Percentiles rank a stretch among this genome's conserved stretches.
Evolutionary conservation across 2,329 filamentous ascomycete genomes (phyloP).

Genomic region (Botrytis cinerea): DNA sequence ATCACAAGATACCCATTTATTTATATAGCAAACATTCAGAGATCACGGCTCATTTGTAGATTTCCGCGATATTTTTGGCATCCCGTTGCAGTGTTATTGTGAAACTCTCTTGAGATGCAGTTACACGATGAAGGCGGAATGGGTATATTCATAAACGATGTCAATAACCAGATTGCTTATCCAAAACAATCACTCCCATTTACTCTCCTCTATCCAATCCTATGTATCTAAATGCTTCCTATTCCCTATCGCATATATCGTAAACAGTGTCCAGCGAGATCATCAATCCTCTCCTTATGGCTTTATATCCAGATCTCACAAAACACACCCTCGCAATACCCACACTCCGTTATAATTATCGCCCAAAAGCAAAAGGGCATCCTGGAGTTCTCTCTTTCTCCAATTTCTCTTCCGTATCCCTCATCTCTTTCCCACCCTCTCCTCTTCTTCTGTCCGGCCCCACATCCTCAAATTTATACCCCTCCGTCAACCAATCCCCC

Average conservation of each 20-base stretch:
- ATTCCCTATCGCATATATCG: background rate
- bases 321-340: background rate
- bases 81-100: background rate
- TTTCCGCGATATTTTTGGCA: too few species aligned
- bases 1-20: background rate
- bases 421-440: conserved; percentile 53
- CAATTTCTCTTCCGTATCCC: conserved; percentile 45
- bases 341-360: background rate
- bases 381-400: conserved; percentile 44
- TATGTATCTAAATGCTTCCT: background rate
- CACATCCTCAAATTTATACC: conserved; percentile 51
- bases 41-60: background rate
- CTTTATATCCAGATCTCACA: background rate
- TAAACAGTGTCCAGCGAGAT: background rate
- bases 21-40: background rate
- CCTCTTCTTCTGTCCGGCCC: conserved; percentile 59
- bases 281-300: background rate
- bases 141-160: background rate
- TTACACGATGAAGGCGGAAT: background rate
- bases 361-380: conserved; percentile 49
- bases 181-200: background rate
- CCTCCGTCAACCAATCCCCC: conserved; percentile 51
- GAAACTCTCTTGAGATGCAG: background rate
- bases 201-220: background rate
- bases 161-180: background rate